Percentiles rank a stretch among this genome's conserved stretches.
Evolutionary conservation across 768 basidiomycete species (phyloP).

Genomic region (Amanita brunnescens): DNA sequence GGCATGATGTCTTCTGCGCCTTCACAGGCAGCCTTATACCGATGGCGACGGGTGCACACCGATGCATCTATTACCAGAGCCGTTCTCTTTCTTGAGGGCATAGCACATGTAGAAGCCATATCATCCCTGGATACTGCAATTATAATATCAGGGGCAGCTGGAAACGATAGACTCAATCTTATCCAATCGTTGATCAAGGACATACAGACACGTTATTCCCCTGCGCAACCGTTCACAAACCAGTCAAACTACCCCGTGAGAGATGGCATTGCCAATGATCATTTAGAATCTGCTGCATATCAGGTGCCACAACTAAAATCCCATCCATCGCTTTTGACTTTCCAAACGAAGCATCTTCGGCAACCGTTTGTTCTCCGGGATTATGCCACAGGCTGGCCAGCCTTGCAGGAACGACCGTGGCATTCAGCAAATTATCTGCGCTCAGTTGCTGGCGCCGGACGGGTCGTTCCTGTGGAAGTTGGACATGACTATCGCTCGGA

Average conservation of each 20-base stretch:
- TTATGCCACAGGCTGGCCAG: conserved; percentile 70
- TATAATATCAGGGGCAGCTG: conserved; percentile 75
- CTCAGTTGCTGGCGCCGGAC: conserved; percentile 63
- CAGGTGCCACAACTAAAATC: not conserved
- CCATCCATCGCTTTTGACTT: conserved; percentile 19
- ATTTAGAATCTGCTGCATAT: not conserved
- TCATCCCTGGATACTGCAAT: conserved; percentile 68
- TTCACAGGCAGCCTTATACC: conserved; percentile 21
- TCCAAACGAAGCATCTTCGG: conserved; percentile 33
- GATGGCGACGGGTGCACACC: conserved; percentile 69
- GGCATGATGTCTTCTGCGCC: conserved; percentile 37
- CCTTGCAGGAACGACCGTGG: conserved; percentile 66
- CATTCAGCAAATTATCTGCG: conserved; percentile 58
- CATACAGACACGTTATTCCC: conserved; percentile 40
- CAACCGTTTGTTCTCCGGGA: conserved; percentile 69
- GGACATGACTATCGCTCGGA: conserved; percentile 74
- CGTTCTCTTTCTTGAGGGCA: conserved; percentile 27
- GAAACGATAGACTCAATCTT: conserved; percentile 47
- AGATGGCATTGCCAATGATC: not conserved
- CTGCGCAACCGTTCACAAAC: not conserved
- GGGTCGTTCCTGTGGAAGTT: conserved; percentile 86
- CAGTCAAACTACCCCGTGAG: not conserved
- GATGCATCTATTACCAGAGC: conserved; percentile 60
- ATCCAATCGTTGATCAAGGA: conserved; percentile 52
- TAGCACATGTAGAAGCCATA: conserved; percentile 36